Evolutionary conservation across 805 yeast species (phyloP), one percentile per base, ranked within the genome.

Genomic region (Candida corydali): DNA sequence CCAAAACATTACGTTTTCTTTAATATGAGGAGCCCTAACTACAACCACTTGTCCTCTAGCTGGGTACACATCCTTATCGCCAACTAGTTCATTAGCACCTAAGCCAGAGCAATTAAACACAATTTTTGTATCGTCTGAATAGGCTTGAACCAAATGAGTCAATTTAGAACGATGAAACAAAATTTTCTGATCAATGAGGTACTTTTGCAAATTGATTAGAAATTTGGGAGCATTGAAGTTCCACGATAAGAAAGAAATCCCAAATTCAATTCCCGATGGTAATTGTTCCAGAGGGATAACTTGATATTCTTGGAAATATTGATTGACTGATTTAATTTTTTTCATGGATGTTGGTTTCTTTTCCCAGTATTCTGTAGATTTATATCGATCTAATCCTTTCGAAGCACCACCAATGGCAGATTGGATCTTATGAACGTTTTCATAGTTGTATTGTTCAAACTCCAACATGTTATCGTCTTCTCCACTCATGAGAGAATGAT

Each of bases 41-140:
- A 83, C 80, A 14, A 83, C 81, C 17, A 84, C 87, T 51, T 85
- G 94, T 4, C 95, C 95, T 40, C 95, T 65, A 1, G 85, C 76
- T 6, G 95, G 91, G 46, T 78, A 82, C 14, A 81, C 73, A 1
- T 62, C 59, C 7, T 61, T 42, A 50, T 86, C 95, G 15, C 63
- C 59, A 12, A 82, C 86, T 5, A 86, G 59, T 2, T 57, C 52
- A 32, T 64, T 65, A 2, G 93, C 84, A 8, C 88, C 85, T 15
- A 82, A 63, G 6, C 94, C 95, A 0, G 88, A 70, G 55, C 94
- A 84, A 49, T 86, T 86, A 70, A 84, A 80, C 7, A 83, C 81
- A 5, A 57, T 63, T 28, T 65, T 55, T 1, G 78, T 66, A 2
- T 29, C 22, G 2, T 52, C 43, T 10, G 34, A 17, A 38, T 61